Base-by-base conservation (phyloP, 139 green algal genomes). In the Asterochloris sp. region DNA sequence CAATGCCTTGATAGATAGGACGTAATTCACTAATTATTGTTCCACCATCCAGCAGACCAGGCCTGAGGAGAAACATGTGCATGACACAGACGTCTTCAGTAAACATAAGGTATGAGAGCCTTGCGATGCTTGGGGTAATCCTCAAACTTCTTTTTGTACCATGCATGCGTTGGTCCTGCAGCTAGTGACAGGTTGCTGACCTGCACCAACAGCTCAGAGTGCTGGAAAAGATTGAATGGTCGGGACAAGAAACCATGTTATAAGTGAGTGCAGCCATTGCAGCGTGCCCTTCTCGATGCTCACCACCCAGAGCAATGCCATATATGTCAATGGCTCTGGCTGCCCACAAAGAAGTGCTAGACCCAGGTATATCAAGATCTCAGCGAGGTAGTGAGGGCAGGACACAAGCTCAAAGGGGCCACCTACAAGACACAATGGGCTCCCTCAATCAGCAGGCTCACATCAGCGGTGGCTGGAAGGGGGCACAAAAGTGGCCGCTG, bases 341-440 rank as follows among this genome's bases (percentile, higher is more conserved):
- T 38, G 47, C 4, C 61, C 54, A 11, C 28, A 11, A 24, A 87
- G 24, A 23, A 94, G 11, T 54, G 69, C 68, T 64, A 97, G 84
- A 17, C 90, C 93, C 10, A 27, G 28, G 83, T 97, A 97, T 62
- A 96, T 91, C 11, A 97, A 74, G 15, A 96, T 90, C 83, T 97
- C 94, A 11, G 80, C 94, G 19, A 96, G 86, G 83, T 97, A 97
- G 85, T 97, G 94, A 0, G 94, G 94, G 74, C 94, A 96, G 11
- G 91, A 94, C 62, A 97, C 89, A 76, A 87, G 83, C 85, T 92
- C 86, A 88, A 97, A 97, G 13, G 80, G 21, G 38, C 90, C 89
- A 16, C 93, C 93, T 89, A 54, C 38, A 54, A 6, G 38, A 54
- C 38, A 54, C 38, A 54, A 54, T 2, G 38, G 38, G 38, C 38